Base-by-base conservation (phyloP, 106 monocot genomes). In the Dendrobium nobile region DNA sequence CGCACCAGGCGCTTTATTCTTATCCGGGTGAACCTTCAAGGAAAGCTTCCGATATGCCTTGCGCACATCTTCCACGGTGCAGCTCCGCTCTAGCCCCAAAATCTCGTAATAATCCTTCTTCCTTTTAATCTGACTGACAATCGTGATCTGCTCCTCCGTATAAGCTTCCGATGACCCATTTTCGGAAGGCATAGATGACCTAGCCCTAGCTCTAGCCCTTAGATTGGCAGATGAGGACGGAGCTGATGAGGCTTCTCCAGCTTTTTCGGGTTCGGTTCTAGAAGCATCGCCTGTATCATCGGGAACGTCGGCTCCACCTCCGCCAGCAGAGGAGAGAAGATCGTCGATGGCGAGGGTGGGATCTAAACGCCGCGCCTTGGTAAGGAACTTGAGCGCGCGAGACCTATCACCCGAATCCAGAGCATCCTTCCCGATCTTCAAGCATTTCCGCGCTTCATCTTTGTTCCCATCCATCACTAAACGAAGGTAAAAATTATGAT, bases 391-490 rank as follows among this genome's bases (percentile, higher is more conserved):
- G 41, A 91, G 51, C 43, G 95, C 99, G 1, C 95, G 91, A 20
- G 80, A 73, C 15, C 67, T 75, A 73, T 99, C 90, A 0, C 99
- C 99, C 4, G 83, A 73, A 22, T 86, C 85, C 10, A 93, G 58
- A 15, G 99, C 95, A 19, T 81, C 86, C 85, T 89, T 95, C 5
- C 91, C 99, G 48, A 95, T 91, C 67, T 75, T 73, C 42, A 95
- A 75, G 87, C 99, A 99, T 79, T 88, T 99, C 78, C 79, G 61
- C 6, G 99, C 95, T 37, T 95, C 95, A 77, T 99, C 99, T 80
- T 99, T 99, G 91, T 99, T 99, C 67, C 98, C 92, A n/a, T 99
- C 95, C 95, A 99, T 98, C 80, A 61, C 73, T 75, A 47, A 22
- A 75, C 47, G 48, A 47, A 42, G 17, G 7, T 3, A 11, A 18